phyloP scores from a whole-genome alignment of 73 alveolate genomes.

The Tetrahymena borealis region DNA sequence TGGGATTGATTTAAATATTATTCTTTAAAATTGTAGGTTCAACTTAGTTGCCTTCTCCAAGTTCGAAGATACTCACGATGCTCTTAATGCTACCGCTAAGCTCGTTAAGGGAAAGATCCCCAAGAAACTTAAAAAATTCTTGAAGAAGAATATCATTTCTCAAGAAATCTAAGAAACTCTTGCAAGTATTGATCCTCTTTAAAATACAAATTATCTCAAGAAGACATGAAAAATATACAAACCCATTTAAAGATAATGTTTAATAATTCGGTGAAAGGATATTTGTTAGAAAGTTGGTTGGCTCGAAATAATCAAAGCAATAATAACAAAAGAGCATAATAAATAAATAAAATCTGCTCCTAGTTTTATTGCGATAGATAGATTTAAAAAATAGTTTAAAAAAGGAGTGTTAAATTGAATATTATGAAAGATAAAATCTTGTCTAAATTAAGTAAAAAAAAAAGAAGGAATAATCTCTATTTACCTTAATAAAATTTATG shows the following conservation, averaged over 20 bases:
- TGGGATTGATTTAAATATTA: neutral
- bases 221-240: neutral
- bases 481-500: too few species aligned
- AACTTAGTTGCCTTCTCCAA: slow-evolving; percentile 34
- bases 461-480: too few species aligned
- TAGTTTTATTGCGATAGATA: too few species aligned
- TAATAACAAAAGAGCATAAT: too few species aligned
- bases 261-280: neutral
- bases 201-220: neutral
- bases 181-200: slow-evolving; percentile 27
- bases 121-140: slow-evolving; percentile 84
- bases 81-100: slow-evolving; percentile 50
- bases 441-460: neutral
- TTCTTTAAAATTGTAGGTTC: neutral
- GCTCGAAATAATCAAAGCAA: too few species aligned
- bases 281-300: neutral
- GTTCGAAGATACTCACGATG: slow-evolving; percentile 38
- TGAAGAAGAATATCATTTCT: slow-evolving; percentile 80
- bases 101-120: slow-evolving; percentile 84
- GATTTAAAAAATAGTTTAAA: too few species aligned
- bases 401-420: neutral
- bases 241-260: neutral
- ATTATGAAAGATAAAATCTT: neutral
- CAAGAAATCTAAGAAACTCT: slow-evolving; percentile 82
- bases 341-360: too few species aligned